Evolutionary conservation across 495 filamentous ascomycete genomes (phyloP).

Genomic region (Endocarpon pusillum): DNA sequence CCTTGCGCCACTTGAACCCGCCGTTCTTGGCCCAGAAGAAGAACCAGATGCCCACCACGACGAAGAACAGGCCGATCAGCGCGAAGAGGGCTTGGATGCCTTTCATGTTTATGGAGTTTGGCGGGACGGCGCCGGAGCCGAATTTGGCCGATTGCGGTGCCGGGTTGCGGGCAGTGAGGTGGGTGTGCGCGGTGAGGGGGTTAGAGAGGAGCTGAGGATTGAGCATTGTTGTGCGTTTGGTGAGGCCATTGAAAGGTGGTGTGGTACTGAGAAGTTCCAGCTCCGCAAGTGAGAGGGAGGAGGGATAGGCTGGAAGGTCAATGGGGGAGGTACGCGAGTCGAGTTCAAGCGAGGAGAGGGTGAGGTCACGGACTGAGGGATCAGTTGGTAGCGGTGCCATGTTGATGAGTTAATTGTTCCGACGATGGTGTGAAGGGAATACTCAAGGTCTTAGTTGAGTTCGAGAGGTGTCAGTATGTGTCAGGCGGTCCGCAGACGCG

Average conservation of each 20-base stretch:
- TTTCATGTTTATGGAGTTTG: constrained; percentile 64
- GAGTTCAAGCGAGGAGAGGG: constrained; percentile 1
- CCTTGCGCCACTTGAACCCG: constrained; percentile 67
- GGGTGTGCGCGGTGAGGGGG: not conserved
- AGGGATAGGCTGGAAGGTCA: too few relatives aligned
- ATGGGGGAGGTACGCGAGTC: not conserved
- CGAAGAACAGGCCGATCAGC: constrained; percentile 61
- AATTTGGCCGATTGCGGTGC: constrained; percentile 15
- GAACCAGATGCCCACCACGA: constrained; percentile 73
- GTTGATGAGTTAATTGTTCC: not conserved
- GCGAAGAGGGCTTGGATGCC: constrained; percentile 74
- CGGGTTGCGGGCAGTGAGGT: constrained; percentile 2
- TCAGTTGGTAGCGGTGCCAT: not conserved
- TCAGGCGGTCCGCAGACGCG: too few relatives aligned
- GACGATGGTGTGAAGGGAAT: too few relatives aligned
- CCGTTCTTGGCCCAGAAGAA: constrained; percentile 98
- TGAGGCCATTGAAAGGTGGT: too few relatives aligned
- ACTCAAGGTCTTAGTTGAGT: too few relatives aligned
- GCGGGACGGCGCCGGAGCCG: constrained; percentile 37
- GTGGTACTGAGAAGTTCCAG: too few relatives aligned
- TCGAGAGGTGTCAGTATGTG: too few relatives aligned
- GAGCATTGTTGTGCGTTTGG: not conserved
- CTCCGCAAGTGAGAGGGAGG: too few relatives aligned
- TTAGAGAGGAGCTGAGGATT: constrained; percentile 1
- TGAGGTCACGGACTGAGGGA: not conserved